Percentiles rank a stretch among this genome's conserved stretches.
Evolutionary conservation across 75 land plant genomes (phyloP).

Genomic region (Chamaecyparis obtusa): DNA sequence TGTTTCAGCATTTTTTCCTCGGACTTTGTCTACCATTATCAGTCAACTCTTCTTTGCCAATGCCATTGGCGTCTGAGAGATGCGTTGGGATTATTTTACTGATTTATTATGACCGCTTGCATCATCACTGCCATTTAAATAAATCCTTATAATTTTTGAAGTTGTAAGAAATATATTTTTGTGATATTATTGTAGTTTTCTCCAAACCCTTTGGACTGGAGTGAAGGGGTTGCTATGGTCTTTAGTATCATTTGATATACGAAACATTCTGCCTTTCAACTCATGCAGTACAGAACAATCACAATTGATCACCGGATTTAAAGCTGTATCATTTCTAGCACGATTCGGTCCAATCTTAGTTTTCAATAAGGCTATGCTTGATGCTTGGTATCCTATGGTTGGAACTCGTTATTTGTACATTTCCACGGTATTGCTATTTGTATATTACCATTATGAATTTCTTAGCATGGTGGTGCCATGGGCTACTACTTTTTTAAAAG

Average conservation of each 20-base stretch:
- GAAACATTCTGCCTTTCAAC: not conserved
- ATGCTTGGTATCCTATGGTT: too few relatives aligned
- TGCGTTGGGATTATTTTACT: not conserved
- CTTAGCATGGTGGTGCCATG: too few relatives aligned
- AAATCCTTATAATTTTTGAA: not conserved
- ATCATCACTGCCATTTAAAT: not conserved
- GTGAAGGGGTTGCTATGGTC: too few relatives aligned
- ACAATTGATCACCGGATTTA: too few relatives aligned
- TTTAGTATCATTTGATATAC: not conserved
- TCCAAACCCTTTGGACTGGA: not conserved
- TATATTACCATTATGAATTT: too few relatives aligned
- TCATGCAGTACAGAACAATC: not conserved
- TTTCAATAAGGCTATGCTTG: too few relatives aligned
- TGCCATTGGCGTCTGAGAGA: not conserved
- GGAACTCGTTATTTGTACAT: too few relatives aligned
- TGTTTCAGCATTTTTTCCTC: not conserved
- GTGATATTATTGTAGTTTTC: not conserved
- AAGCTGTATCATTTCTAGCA: not conserved
- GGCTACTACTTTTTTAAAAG: too few relatives aligned
- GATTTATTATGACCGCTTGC: not conserved
- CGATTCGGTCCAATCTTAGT: not conserved
- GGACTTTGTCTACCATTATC: not conserved
- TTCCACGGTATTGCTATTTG: too few relatives aligned
- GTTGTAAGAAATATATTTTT: not conserved
- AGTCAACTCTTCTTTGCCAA: not conserved